These are phyloP conservation scores for Nicotiana noctiflora DNA, from an alignment of 257 asterid species.

Conservation along the genomic window DNA sequence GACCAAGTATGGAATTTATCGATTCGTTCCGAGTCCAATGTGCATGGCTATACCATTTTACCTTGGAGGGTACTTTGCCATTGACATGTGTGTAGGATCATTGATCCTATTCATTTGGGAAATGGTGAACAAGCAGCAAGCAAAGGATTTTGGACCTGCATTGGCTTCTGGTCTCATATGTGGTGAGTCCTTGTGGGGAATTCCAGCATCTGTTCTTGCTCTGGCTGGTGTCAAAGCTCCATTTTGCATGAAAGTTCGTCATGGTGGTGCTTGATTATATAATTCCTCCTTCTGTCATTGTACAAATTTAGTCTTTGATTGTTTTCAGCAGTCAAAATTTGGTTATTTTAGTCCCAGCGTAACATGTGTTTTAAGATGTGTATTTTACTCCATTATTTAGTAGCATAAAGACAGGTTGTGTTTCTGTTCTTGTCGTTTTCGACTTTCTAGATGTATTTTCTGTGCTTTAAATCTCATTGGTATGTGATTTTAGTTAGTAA, in stretches of 20 bases:
- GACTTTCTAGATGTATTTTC: background rate
- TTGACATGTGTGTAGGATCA: constrained; percentile 80
- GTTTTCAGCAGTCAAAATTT: background rate
- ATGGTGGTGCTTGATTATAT: background rate
- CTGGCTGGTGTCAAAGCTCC: constrained; percentile 46
- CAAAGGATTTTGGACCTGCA: constrained; percentile 43
- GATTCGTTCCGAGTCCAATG: constrained; percentile 71
- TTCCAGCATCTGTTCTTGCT: constrained; percentile 60
- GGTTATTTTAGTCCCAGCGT: background rate
- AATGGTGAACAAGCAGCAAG: constrained; percentile 23
- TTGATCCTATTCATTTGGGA: constrained; percentile 44
- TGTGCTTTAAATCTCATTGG: background rate
- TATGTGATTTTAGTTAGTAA: background rate
- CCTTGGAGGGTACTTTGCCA: constrained; percentile 57
- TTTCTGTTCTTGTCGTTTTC: background rate
- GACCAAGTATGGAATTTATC: constrained; percentile 30
- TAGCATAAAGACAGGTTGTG: background rate
- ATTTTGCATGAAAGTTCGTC: constrained; percentile 43
- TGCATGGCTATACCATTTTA: constrained; percentile 84
- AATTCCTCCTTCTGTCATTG: background rate
- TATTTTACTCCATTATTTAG: background rate
- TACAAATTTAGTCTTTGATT: background rate
- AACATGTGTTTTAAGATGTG: background rate
- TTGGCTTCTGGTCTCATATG: constrained; percentile 73
- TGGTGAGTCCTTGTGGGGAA: constrained; percentile 70